These are phyloP conservation scores for Candida dajiaensis DNA, from an alignment of 805 yeast species.

Conservation along the genomic window DNA sequence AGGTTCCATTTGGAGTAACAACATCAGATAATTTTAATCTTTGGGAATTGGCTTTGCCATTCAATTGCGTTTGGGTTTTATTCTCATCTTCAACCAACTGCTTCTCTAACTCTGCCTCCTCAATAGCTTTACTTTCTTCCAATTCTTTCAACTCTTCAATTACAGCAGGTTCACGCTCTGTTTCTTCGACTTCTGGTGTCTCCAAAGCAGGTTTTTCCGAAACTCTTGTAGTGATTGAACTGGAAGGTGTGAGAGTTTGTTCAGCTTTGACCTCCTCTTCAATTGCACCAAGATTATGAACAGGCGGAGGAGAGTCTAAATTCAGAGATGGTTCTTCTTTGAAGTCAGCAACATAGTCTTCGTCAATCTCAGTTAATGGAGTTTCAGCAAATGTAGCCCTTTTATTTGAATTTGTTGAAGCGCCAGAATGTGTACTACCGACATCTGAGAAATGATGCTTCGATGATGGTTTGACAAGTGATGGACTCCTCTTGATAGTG, in stretches of 20 bases:
- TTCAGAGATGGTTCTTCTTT: not conserved
- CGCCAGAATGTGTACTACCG: conserved; percentile 10
- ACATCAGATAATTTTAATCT: not conserved
- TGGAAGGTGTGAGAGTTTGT: not conserved
- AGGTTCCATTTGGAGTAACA: not conserved
- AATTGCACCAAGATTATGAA: not conserved
- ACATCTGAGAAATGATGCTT: conserved; percentile 1
- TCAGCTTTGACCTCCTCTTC: not conserved
- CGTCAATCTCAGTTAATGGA: conserved; percentile 17
- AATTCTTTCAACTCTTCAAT: not conserved
- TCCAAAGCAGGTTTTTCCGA: not conserved
- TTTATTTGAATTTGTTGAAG: conserved; percentile 9
- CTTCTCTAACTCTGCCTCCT: not conserved
- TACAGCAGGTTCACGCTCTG: not conserved
- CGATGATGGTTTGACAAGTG: not conserved
- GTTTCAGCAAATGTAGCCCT: conserved; percentile 16
- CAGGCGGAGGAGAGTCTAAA: not conserved
- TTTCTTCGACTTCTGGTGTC: not conserved
- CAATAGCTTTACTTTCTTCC: not conserved
- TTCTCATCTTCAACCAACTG: not conserved
- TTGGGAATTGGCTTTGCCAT: not conserved
- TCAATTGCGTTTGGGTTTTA: not conserved
- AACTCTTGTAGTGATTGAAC: too few species aligned
- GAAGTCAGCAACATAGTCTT: conserved; percentile 12
- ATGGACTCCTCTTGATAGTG: not conserved